A percentile compares a stretch with the other conserved stretches of the same genome.
Evolutionary conservation across 1,284 basidiomycete species (phyloP).

Genomic region (Meripilus lineatus): DNA sequence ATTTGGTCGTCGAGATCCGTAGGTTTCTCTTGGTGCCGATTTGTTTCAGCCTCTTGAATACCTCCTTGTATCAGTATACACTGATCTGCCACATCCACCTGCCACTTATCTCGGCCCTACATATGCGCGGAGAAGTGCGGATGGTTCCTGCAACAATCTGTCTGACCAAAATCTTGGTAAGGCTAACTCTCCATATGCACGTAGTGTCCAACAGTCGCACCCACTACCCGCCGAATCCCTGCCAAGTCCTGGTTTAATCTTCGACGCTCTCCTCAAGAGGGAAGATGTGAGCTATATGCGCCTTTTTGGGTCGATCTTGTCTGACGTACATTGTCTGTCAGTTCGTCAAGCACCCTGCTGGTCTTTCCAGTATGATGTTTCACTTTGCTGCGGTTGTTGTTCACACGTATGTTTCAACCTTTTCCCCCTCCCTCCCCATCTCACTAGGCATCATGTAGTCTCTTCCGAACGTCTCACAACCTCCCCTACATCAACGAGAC

Average conservation of each 20-base stretch:
- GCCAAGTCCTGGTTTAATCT: constrained; percentile 66
- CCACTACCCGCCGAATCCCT: constrained; percentile 41
- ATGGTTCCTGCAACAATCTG: constrained; percentile 74
- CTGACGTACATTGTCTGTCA: constrained; percentile 7
- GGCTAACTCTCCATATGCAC: constrained; percentile 71
- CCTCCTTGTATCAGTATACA: too few species aligned
- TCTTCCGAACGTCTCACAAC: constrained; percentile 60
- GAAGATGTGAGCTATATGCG: constrained; percentile 37
- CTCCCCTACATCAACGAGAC: constrained; percentile 51
- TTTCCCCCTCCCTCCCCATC: too few species aligned
- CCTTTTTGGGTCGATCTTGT: neutral
- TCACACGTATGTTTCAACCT: constrained; percentile 34
- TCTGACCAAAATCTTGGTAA: constrained; percentile 67
- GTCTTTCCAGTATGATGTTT: constrained; percentile 65
- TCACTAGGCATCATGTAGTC: too few species aligned
- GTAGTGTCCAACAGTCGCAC: constrained; percentile 58
- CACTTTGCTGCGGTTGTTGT: constrained; percentile 73
- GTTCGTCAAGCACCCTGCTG: constrained; percentile 37
- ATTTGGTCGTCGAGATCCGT: constrained; percentile 54
- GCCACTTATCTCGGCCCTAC: constrained; percentile 2
- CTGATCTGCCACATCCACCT: neutral
- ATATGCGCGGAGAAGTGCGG: constrained; percentile 55
- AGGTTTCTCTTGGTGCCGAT: too few species aligned
- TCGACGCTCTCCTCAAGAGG: constrained; percentile 61
- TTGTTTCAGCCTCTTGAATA: too few species aligned